Conservation (phyloP, 306 rosid genomes). For the Trifolium repens region DNA sequence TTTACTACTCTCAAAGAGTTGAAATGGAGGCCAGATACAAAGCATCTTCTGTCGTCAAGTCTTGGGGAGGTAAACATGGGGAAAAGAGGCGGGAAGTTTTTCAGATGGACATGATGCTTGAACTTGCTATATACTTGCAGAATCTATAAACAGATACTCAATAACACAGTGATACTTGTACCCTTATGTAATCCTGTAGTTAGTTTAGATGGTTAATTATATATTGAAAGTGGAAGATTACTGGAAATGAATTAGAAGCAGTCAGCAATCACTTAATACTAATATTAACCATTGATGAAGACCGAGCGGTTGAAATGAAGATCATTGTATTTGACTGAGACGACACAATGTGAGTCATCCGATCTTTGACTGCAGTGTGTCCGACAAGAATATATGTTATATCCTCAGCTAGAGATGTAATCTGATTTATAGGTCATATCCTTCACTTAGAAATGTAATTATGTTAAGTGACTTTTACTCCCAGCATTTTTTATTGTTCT, state of each 20-base stretch:
- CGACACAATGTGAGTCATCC: neutral
- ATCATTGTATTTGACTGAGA: neutral
- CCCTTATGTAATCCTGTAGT: slow-evolving; percentile 41
- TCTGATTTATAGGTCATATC: neutral
- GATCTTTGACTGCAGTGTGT: neutral
- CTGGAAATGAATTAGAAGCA: slow-evolving; percentile 1
- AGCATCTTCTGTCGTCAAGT: slow-evolving; percentile 62
- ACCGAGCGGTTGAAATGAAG: neutral
- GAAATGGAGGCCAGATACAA: slow-evolving; percentile 83
- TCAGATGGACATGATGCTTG: slow-evolving; percentile 59
- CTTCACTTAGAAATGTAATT: slow-evolving; percentile 46
- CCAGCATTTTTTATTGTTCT: slow-evolving; percentile 22
- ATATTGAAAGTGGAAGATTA: slow-evolving; percentile 34
- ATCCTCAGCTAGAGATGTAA: too few relatives aligned
- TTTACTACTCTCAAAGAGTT: slow-evolving; percentile 74
- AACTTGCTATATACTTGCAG: slow-evolving; percentile 44
- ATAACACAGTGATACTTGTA: slow-evolving; percentile 46
- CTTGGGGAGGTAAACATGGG: slow-evolving; percentile 64
- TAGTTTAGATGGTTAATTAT: slow-evolving; percentile 53
- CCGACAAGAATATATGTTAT: neutral
- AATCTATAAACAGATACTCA: slow-evolving; percentile 41
- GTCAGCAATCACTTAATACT: neutral
- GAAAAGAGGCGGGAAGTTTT: slow-evolving; percentile 79
- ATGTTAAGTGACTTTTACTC: slow-evolving; percentile 33
- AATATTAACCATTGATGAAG: neutral